Evolutionary conservation across 2,329 filamentous ascomycete species (phyloP), one percentile per base, ranked within the genome.

Genomic region (Pseudofabraea citricarpa): DNA sequence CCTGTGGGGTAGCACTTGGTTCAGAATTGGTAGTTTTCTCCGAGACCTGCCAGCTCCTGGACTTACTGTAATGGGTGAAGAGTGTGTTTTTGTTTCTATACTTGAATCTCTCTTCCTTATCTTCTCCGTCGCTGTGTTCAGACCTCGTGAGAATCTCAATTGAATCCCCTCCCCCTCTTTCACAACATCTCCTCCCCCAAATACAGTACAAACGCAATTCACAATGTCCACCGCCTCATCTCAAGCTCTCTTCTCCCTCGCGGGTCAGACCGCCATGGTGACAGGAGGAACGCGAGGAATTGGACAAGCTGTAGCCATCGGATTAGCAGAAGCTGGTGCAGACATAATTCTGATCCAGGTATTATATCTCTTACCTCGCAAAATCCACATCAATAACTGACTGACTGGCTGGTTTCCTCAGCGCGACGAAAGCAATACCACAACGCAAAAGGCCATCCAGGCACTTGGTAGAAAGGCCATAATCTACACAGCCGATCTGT

Each of bases 401-500:
- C 20, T n/a, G n/a, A n/a, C n/a, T n/a, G n/a, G n/a, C n/a, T n/a
- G n/a, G n/a, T n/a, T n/a, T n/a, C 10, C 20, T 13, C 45, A 63
- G 59, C 53, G 60, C 8, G 56, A 60, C 41, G 46, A 31, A 26
- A 50, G 47, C 16, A 56, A 60, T 33, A 50, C 46, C 10, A 47
- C 63, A 27, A 90, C 86, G 7, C 77, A 80, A 55, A 61, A 77
- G 31, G 70, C 73, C 10, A 74, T 90, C 56, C 75, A 80, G 58
- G 69, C 73, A 29, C 74, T 88, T 6, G 83, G 82, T 47, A 81
- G 85, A 52, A 81, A 77, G 60, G 80, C 75, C 35, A 69, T 64
- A 44, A 80, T 90, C 58, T 86, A 87, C 69, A 79, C 73, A 1
- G 81, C 80, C 15, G 85, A 91, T 65, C 78, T 90, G 20, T 71